Base-by-base conservation (phyloP, 495 filamentous ascomycete genomes). In the Penicillium subrubescens region DNA sequence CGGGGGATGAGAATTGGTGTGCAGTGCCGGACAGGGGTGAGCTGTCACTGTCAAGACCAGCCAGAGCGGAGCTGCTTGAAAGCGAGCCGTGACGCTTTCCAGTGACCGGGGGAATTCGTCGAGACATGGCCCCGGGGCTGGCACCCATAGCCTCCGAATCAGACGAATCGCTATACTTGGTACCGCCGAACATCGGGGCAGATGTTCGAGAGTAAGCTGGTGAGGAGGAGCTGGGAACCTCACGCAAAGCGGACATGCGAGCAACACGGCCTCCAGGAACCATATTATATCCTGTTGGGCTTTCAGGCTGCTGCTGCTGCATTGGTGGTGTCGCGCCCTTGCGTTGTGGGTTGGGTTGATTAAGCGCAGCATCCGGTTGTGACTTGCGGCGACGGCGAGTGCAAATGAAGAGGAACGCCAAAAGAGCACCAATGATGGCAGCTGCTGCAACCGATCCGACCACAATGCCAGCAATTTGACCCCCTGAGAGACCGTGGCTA, bases 241-340 rank as follows among this genome's bases (percentile, higher is more conserved):
- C 88, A 73, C 97, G 94, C 37, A 99, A 79, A 14, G 96, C 96
- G 34, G 94, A 94, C 96, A 99, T 98, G 39, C 96, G 87, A 10
- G 95, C 90, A 53, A 99, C 94, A 48, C 96, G 88, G 39, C 92
- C 94, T 34, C 93, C 94, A 41, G 94, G 90, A 27, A 94, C 84
- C 34, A 90, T 82, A 63, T 92, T 89, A 65, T 91, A 37, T 85
- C 87, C 65, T 60, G 84, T 79, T 15, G 87, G 85, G 66, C 67
- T 79, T n/a, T 70, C 69, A 27, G 69, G 63, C 66, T 77, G 79
- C 46, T 77, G 83, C 83, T 77, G 79, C 46, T 77, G 83, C 83
- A 87, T 87, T n/a, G 79, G 73, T 7, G 81, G 72, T 15, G 79
- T 73, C 25, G 43, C 57, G 12, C 81, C 79, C 65, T 83, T 87